phyloP scores from a whole-genome alignment of 148 eudicot genomes.

The Simmondsia chinensis region DNA sequence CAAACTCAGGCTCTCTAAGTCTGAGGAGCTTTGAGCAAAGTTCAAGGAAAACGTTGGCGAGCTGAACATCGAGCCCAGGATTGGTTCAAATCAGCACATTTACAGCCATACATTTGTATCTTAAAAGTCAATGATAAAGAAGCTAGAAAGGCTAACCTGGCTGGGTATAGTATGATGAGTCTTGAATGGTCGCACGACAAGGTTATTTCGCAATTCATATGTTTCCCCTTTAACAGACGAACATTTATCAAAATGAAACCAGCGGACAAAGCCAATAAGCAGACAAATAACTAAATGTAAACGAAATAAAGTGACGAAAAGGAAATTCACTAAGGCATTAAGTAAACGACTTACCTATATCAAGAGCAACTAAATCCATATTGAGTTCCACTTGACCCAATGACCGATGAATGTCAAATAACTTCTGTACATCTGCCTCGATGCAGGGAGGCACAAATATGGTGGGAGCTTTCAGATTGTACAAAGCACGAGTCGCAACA shows the following conservation, averaged over 20 bases:
- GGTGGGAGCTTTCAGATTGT: slow-evolving; percentile 84
- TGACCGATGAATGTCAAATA: slow-evolving; percentile 71
- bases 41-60: too few relatives aligned
- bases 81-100: too few relatives aligned
- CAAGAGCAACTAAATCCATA: slow-evolving; percentile 84
- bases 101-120: neutral
- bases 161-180: slow-evolving; percentile 90
- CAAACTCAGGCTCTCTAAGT: too few relatives aligned
- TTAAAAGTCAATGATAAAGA: neutral
- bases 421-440: slow-evolving; percentile 77
- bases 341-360: slow-evolving; percentile 43
- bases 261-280: neutral
- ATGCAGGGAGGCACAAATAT: slow-evolving; percentile 87
- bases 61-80: too few relatives aligned
- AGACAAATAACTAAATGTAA: neutral
- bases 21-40: too few relatives aligned
- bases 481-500: slow-evolving; percentile 84
- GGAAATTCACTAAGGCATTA: too few relatives aligned
- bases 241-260: neutral
- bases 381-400: slow-evolving; percentile 86
- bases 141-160: slow-evolving; percentile 48
- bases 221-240: slow-evolving; percentile 64
- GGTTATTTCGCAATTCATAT: slow-evolving; percentile 73
- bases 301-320: slow-evolving; percentile 1
- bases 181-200: slow-evolving; percentile 89